These are phyloP conservation scores for Gossypioides kirkii DNA, from an alignment of 345 rosid species.

Conservation along the genomic window DNA sequence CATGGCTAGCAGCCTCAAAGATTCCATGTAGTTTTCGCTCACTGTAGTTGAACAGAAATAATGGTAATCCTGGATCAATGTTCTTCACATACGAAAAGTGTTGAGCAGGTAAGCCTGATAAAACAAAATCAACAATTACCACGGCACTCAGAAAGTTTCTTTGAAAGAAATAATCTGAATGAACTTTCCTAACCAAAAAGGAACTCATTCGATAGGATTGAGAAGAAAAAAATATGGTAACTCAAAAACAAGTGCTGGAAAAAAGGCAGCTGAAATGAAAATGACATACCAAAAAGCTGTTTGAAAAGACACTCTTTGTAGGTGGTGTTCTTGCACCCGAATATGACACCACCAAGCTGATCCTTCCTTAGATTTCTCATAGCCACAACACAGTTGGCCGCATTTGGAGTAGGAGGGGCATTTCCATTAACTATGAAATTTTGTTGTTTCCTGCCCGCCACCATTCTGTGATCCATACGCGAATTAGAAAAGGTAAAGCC, in stretches of 20 bases:
- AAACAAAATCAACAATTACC: conserved; percentile 10
- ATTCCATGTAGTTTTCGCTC: conserved; percentile 72
- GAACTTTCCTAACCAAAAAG: neutral
- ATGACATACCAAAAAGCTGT: conserved; percentile 60
- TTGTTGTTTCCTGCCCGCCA: conserved; percentile 27
- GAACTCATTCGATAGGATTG: neutral
- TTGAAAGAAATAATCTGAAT: neutral
- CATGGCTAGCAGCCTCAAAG: conserved; percentile 70
- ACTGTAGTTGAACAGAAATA: conserved; percentile 79
- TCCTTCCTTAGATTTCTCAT: conserved; percentile 44
- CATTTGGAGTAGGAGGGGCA: conserved; percentile 1
- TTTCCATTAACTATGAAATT: conserved; percentile 3
- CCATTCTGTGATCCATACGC: conserved; percentile 38
- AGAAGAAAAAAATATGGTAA: neutral
- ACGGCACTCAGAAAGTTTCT: conserved; percentile 7
- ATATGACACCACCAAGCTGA: conserved; percentile 65
- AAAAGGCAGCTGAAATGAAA: conserved; percentile 5
- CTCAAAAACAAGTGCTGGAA: neutral
- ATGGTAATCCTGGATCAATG: conserved; percentile 55
- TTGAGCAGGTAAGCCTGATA: conserved; percentile 57
- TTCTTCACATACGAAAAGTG: conserved; percentile 59
- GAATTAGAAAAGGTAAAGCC: neutral
- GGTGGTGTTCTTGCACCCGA: conserved; percentile 59
- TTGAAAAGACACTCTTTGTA: conserved; percentile 52
- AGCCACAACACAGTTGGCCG: neutral